Evolutionary conservation across 202 grass and related monocot genomes (phyloP).

Genomic region (Schoenoplectus tabernaemontani): DNA sequence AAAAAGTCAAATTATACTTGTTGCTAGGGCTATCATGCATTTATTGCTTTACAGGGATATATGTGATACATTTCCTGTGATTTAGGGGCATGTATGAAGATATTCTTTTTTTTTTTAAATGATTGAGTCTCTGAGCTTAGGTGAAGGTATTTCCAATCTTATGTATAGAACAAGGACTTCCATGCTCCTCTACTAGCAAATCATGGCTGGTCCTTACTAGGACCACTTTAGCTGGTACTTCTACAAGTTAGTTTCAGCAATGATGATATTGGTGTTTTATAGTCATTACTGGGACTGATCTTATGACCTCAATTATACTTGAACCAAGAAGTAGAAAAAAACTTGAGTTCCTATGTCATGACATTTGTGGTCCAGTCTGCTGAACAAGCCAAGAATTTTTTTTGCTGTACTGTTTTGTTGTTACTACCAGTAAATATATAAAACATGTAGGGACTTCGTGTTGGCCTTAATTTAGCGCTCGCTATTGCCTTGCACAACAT

Average conservation of each 20-base stretch:
- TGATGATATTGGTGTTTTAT: conserved; percentile 4
- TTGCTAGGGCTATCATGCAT: background rate
- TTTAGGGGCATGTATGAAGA: background rate
- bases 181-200: background rate
- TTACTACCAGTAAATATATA: conserved; percentile 16
- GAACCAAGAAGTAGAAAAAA: background rate
- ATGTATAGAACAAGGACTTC: background rate
- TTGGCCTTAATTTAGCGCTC: conserved; percentile 80
- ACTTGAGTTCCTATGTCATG: background rate
- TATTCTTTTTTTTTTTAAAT: background rate
- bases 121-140: background rate
- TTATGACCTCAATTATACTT: background rate
- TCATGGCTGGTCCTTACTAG: conserved; percentile 1
- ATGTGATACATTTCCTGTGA: background rate
- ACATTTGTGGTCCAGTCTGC: background rate
- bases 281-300: conserved; percentile 6
- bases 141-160: background rate
- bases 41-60: background rate
- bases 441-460: conserved; percentile 69
- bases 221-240: background rate
- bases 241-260: background rate
- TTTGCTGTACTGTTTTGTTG: conserved; percentile 15
- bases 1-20: background rate
- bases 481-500: conserved; percentile 98
- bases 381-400: background rate